Base-by-base conservation (phyloP, 192 early-diverging fungal genomes). In the Chytriomyces confervae region DNA sequence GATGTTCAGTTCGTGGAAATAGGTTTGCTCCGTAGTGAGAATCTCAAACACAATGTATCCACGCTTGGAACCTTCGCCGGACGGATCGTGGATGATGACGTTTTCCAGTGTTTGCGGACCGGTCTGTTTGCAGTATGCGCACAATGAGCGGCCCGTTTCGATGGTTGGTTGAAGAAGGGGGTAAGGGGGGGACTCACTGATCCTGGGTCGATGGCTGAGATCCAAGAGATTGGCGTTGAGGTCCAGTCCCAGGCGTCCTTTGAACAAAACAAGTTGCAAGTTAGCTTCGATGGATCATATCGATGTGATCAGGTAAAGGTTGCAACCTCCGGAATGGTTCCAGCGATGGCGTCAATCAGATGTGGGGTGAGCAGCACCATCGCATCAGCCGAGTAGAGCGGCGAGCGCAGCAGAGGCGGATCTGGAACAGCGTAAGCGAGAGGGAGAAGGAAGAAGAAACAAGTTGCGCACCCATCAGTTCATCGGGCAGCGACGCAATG, bases 321-420 rank as follows among this genome's bases (percentile, higher is more conserved):
- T 70, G 71, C 36, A 78, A 83, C 82, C 5, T 70, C 36, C 13
- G 83, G 79, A 29, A 80, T 48, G 70, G 68, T 76, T 5, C 84
- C 85, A 9, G 82, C 61, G 47, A 87, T 83, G 43, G 84, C 79
- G 70, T 88, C 86, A 11, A 88, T 84, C 70, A 88, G 77, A 51
- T 81, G 81, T 8, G 84, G 84, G 36, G 64, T 72, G 65, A 84
- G 76, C 24, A 80, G 50, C 46, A 86, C 76, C 68, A 82, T 81
- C 16, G 81, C 80, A 27, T 86, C 85, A 20, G 85, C 78, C 8
- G 80, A 82, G 61, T 72, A 86, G 7, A 86, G 75, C 61, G 85
- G 85, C 53, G 78, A 78, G 13, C 81, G 69, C 11, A 86, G 78
- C 45, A 79, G 62, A 18, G 77, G 69, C 62, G 77, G 77, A 45